These are phyloP conservation scores for Colletotrichum orchidophilum DNA, from an alignment of 2,329 filamentous ascomycete species.

Conservation along the genomic window DNA sequence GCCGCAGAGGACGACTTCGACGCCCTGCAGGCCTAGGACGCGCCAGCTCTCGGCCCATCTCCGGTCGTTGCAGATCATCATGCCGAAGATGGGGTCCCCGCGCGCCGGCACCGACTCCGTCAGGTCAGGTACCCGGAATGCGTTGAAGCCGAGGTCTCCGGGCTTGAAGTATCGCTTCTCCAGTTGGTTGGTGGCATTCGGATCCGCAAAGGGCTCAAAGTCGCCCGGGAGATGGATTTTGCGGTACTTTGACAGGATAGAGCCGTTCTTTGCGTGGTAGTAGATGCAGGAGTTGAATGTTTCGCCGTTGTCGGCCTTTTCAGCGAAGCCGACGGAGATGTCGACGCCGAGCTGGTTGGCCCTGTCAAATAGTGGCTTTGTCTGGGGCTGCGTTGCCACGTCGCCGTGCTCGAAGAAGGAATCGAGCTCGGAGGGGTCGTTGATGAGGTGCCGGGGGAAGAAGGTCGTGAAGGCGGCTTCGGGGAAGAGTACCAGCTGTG, in stretches of 20 bases:
- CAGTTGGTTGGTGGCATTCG: constrained; percentile 60
- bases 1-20: constrained; percentile 46
- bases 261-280: constrained; percentile 54
- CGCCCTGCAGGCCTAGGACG: constrained; percentile 56
- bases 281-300: constrained; percentile 61
- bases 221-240: constrained; percentile 65
- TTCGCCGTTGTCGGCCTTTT: constrained; percentile 51
- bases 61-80: constrained; percentile 66
- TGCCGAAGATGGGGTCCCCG: constrained; percentile 62
- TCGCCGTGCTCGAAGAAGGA: constrained; percentile 60
- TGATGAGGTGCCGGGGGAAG: constrained; percentile 61
- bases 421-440: constrained; percentile 53
- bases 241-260: constrained; percentile 60
- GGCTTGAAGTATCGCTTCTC: constrained; percentile 65
- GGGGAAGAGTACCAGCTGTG: constrained; percentile 62
- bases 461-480: constrained; percentile 66
- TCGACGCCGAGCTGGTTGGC: constrained; percentile 59
- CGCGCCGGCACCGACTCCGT: constrained; percentile 48
- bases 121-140: constrained; percentile 60
- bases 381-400: constrained; percentile 50
- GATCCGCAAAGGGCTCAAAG: constrained; percentile 58
- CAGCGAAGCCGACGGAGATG: constrained; percentile 62
- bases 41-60: constrained; percentile 65
- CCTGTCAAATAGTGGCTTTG: constrained; percentile 58
- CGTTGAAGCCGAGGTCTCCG: constrained; percentile 61